Evolutionary conservation across 176 grass and related monocot genomes (phyloP).

Genomic region (Urochloa ruziziensis): DNA sequence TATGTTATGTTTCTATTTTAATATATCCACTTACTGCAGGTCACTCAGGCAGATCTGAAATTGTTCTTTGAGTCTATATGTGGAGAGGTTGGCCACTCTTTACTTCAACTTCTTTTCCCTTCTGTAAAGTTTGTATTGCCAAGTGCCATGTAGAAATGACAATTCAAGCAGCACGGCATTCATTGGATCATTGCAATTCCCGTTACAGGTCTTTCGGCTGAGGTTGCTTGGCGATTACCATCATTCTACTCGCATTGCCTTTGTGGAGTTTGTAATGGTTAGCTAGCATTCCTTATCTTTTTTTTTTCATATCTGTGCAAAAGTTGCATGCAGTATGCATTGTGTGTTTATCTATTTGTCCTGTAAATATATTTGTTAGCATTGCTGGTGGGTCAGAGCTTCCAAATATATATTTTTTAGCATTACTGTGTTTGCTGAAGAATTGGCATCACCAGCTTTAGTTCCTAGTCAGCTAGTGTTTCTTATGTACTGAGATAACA

Average conservation of each 20-base stretch:
- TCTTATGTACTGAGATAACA: neutral
- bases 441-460: neutral
- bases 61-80: constrained; percentile 98
- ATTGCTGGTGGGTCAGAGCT: neutral
- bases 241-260: constrained; percentile 93
- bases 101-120: constrained; percentile 9
- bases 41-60: constrained; percentile 97
- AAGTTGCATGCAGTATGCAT: neutral
- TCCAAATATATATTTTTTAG: constrained; percentile 11
- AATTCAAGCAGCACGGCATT: constrained; percentile 11
- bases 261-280: constrained; percentile 99
- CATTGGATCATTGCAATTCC: constrained; percentile 15
- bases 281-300: constrained; percentile 36
- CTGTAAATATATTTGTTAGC: constrained; percentile 6
- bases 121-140: neutral
- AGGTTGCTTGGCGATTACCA: constrained; percentile 98
- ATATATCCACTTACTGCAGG: constrained; percentile 48
- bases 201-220: constrained; percentile 77
- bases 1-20: constrained; percentile 21
- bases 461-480: neutral
- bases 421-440: neutral
- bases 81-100: constrained; percentile 76
- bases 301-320: neutral
- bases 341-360: no score
- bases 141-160: neutral